phyloP scores from a whole-genome alignment of 108 stramenopile species.

The Fistulifera pelliculosa region DNA sequence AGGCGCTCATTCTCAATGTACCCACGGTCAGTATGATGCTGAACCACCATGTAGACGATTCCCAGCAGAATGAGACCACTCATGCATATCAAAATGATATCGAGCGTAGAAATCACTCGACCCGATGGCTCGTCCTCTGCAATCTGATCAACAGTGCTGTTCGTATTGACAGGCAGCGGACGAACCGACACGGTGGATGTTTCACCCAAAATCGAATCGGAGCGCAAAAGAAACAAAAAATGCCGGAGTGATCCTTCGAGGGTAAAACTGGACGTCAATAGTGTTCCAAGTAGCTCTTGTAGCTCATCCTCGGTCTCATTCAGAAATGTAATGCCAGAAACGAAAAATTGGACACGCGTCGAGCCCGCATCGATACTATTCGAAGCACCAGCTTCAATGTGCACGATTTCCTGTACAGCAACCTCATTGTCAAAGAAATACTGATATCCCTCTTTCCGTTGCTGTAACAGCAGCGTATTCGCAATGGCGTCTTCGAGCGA shows the following conservation, averaged over 20 bases:
- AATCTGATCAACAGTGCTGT: slow-evolving; percentile 9
- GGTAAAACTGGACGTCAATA: too few species aligned
- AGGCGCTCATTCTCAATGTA: slow-evolving; percentile 12
- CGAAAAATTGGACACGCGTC: slow-evolving; percentile 15
- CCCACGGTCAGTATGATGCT: slow-evolving; percentile 15
- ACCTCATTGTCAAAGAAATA: slow-evolving; percentile 2
- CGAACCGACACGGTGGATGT: slow-evolving; percentile 6
- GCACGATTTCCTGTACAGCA: slow-evolving; percentile 1
- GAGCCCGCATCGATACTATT: slow-evolving; percentile 1
- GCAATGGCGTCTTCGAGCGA: slow-evolving; percentile 6
- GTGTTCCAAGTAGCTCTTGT: too few species aligned
- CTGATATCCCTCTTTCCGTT: neutral
- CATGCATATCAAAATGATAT: slow-evolving; percentile 22
- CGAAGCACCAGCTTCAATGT: neutral
- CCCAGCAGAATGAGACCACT: slow-evolving; percentile 22
- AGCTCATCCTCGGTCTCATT: neutral
- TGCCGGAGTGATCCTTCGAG: too few species aligned
- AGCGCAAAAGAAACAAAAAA: too few species aligned
- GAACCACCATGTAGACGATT: slow-evolving; percentile 19
- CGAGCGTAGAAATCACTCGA: slow-evolving; percentile 16
- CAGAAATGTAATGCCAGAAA: slow-evolving; percentile 19
- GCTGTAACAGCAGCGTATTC: neutral
- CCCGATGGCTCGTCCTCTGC: neutral
- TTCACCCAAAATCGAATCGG: neutral
- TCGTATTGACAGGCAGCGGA: slow-evolving; percentile 8